These are phyloP conservation scores for Cercophora samala DNA, from an alignment of 495 filamentous ascomycete species.

Conservation along the genomic window DNA sequence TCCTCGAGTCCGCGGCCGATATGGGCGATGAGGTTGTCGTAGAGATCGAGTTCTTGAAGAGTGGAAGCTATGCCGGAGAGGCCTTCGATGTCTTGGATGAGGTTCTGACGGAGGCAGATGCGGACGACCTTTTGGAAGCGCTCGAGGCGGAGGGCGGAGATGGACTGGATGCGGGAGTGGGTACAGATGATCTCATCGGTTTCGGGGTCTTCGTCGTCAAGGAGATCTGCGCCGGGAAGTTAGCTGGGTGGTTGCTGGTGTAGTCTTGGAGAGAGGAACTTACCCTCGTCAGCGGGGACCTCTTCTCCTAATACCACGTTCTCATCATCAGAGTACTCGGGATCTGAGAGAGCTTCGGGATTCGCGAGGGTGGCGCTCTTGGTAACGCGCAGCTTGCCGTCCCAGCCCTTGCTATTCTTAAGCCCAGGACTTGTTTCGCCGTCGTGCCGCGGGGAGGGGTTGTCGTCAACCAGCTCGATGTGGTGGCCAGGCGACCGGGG, in stretches of 20 bases:
- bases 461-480: conserved; percentile 43
- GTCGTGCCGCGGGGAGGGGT: conserved; percentile 40
- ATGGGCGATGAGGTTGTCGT: conserved; percentile 94
- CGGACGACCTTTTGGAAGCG: conserved; percentile 75
- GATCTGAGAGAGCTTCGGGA: conserved; percentile 74
- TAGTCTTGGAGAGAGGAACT: conserved; percentile 39
- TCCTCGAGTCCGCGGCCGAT: conserved; percentile 72
- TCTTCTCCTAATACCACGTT: conserved; percentile 71
- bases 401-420: conserved; percentile 77
- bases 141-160: conserved; percentile 72
- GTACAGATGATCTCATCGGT: conserved; percentile 84
- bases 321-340: conserved; percentile 78
- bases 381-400: conserved; percentile 80
- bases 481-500: conserved; percentile 35
- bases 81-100: conserved; percentile 72
- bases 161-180: conserved; percentile 77
- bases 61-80: conserved; percentile 60
- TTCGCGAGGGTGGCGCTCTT: conserved; percentile 62
- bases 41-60: conserved; percentile 84
- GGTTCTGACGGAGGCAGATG: conserved; percentile 92
- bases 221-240: conserved; percentile 42
- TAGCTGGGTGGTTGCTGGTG: background rate
- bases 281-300: conserved; percentile 73
- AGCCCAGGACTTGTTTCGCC: conserved; percentile 42
- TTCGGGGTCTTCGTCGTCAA: conserved; percentile 50